A percentile compares a stretch with the other conserved stretches of the same genome.
Evolutionary conservation across 176 grass and related monocot species (phyloP).

Genomic region (Paspalum vaginatum): DNA sequence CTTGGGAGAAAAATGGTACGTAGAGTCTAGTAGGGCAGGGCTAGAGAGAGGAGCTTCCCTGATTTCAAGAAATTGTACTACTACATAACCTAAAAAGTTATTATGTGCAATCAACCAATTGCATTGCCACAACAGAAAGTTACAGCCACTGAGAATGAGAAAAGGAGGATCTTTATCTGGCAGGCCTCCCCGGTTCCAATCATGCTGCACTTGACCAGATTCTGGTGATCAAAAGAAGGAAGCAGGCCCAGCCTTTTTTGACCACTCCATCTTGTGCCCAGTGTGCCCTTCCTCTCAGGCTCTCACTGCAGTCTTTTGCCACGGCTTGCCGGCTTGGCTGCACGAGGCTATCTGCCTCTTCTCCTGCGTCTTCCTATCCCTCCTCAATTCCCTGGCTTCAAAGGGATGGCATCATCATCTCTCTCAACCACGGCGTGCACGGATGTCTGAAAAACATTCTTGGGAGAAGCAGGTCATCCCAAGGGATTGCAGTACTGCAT

Average conservation of each 20-base stretch:
- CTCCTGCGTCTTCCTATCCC: no score
- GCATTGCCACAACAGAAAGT: not conserved
- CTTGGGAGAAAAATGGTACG: no score
- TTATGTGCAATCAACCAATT: not conserved
- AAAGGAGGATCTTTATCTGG: slow-evolving; percentile 11
- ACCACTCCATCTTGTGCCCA: slow-evolving; percentile 27
- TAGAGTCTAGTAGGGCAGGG: no score
- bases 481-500: no score
- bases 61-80: not conserved
- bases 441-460: no score
- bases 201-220: slow-evolving; percentile 46
- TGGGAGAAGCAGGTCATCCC: no score
- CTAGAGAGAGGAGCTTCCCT: not conserved
- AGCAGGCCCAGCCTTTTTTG: slow-evolving; percentile 42
- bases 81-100: not conserved
- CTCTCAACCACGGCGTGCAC: no score
- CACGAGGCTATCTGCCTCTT: not conserved
- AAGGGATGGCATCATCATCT: no score
- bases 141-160: not conserved
- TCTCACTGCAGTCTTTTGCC: not conserved
- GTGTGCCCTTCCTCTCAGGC: no score
- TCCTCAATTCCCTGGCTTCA: no score
- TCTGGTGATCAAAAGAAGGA: slow-evolving; percentile 40
- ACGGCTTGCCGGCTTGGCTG: not conserved
- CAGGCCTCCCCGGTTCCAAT: slow-evolving; percentile 42